Evolutionary conservation across 257 asterid genomes (phyloP), one percentile per base, ranked within the genome.

Genomic region (Penstemon barbatus): DNA sequence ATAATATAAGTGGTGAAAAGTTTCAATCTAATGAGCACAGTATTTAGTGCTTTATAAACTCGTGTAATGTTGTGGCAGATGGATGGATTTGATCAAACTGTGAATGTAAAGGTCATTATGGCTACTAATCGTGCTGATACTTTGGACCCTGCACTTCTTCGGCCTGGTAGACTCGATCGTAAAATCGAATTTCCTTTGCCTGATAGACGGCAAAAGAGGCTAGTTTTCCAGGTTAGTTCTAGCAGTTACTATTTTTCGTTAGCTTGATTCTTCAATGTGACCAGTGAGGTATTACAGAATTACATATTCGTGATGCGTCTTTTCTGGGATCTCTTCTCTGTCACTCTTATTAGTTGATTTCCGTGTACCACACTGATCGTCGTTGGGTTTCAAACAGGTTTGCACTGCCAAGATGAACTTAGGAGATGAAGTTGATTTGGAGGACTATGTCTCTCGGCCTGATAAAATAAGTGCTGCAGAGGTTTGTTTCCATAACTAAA

Each of bases 401-500:
- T 88, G 94, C 82, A 90, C 97, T 65, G 94, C 96, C 39, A 84
- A 90, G 63, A 90, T 90, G 96, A 90, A 90, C 80, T 74, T 90
- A 42, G 43, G 97, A 1, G 97, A 90, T 39, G 97, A 90, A 79
- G 89, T 90, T 61, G 97, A 90, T 75, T 73, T 90, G 79, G 97
- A 90, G 81, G 98, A 87, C 68, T 90, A 90, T 42, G 97, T 90
- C 12, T 90, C 97, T 33, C 87, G 97, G 44, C 97, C 96, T 5
- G 97, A 90, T 77, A 90, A 90, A 76, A 90, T 90, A 13, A 90
- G 97, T 75, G 97, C 97, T 81, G 97, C 97, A 57, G 94, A 90
- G 96, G 97, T 90, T 56, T 48, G 86, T 84, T 25, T 25, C 33
- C 33, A 25, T 25, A 25, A 25, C 33, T 25, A 25, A 25, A 25